These are phyloP conservation scores for Somion occarium DNA, from an alignment of 1,284 basidiomycete species.

Conservation along the genomic window DNA sequence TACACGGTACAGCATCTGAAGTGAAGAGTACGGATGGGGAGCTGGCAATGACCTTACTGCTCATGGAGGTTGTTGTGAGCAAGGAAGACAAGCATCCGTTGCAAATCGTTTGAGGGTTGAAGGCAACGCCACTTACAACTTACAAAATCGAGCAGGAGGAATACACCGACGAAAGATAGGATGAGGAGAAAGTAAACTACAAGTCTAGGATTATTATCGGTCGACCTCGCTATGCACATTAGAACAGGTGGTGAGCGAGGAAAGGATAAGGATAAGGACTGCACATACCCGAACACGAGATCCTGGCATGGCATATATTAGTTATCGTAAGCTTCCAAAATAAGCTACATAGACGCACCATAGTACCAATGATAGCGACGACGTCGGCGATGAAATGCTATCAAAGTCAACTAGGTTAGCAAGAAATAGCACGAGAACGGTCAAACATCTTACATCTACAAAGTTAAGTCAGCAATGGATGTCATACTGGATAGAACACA, in stretches of 20 bases:
- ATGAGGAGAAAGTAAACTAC: conserved; percentile 1
- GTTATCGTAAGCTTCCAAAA: not conserved
- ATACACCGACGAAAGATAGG: not conserved
- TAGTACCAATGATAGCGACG: conserved; percentile 92
- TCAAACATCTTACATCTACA: conserved; percentile 48
- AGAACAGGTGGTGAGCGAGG: conserved; percentile 3
- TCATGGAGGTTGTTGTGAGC: conserved; percentile 54
- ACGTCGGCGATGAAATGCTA: conserved; percentile 90
- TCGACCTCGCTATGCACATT: conserved; percentile 35
- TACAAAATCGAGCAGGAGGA: not conserved
- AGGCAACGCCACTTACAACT: not conserved
- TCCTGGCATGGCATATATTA: conserved; percentile 35
- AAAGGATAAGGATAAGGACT: conserved; percentile 6
- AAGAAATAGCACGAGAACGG: conserved; percentile 7
- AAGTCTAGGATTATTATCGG: conserved; percentile 23
- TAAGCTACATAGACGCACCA: conserved; percentile 49
- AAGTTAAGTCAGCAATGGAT: conserved; percentile 14
- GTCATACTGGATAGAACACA: conserved; percentile 5
- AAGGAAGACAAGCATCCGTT: conserved; percentile 57
- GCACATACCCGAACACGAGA: conserved; percentile 75
- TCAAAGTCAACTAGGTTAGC: conserved; percentile 25
- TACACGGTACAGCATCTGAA: conserved; percentile 29
- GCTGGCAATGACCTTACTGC: conserved; percentile 18
- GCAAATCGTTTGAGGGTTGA: conserved; percentile 30
- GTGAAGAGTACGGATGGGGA: conserved; percentile 18